A percentile compares a stretch with the other conserved stretches of the same genome.
Evolutionary conservation across 2,329 filamentous ascomycete genomes (phyloP).

Genomic region (Paraphaeosphaeria minitans): DNA sequence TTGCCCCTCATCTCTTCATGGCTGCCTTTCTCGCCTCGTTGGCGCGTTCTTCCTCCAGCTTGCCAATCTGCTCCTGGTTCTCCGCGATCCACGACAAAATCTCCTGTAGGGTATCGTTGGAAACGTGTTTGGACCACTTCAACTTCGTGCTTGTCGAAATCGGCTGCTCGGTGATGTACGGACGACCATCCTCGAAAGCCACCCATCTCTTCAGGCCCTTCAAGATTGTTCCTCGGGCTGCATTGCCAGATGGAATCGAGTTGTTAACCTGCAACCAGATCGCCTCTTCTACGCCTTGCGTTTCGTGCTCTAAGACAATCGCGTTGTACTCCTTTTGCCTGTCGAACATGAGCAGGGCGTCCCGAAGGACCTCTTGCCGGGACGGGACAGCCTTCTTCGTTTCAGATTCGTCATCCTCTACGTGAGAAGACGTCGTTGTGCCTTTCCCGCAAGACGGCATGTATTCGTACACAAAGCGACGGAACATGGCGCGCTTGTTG

Average conservation of each 20-base stretch:
- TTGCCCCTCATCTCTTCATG: not conserved
- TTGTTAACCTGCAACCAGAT: slow-evolving; percentile 56
- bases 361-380: slow-evolving; percentile 56
- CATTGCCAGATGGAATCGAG: slow-evolving; percentile 30
- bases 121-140: slow-evolving; percentile 29
- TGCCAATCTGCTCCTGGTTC: slow-evolving; percentile 39
- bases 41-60: slow-evolving; percentile 35
- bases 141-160: slow-evolving; percentile 19
- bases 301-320: slow-evolving; percentile 47
- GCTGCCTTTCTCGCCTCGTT: slow-evolving; percentile 17
- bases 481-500: slow-evolving; percentile 61
- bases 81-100: slow-evolving; percentile 37
- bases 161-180: slow-evolving; percentile 24
- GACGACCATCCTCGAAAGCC: slow-evolving; percentile 27
- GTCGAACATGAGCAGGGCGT: slow-evolving; percentile 61
- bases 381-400: slow-evolving; percentile 9
- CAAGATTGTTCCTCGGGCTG: slow-evolving; percentile 29
- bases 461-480: slow-evolving; percentile 66
- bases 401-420: slow-evolving; percentile 8
- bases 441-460: slow-evolving; percentile 59
- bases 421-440: slow-evolving; percentile 13
- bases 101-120: slow-evolving; percentile 13
- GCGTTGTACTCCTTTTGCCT: slow-evolving; percentile 53
- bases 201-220: slow-evolving; percentile 45
- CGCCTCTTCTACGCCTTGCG: slow-evolving; percentile 41